Evolutionary conservation across 2,329 filamentous ascomycete species (phyloP).

Genomic region (Ascosphaera aggregata): DNA sequence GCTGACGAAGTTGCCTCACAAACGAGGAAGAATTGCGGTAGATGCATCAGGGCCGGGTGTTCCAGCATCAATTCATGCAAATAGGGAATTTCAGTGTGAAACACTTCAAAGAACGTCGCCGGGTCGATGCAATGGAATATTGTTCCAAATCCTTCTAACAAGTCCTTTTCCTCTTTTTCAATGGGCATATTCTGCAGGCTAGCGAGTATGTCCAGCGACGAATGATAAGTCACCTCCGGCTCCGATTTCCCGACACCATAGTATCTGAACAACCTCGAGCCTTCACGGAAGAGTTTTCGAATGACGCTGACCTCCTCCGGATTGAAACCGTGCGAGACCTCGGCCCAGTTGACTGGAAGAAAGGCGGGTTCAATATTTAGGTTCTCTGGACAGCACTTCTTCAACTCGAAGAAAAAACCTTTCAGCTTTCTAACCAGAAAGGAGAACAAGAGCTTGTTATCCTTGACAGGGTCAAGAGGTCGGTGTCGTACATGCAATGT

Average conservation of each 20-base stretch:
- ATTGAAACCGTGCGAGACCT: conserved; percentile 88
- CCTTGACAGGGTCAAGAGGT: conserved; percentile 69
- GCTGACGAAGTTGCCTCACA: conserved; percentile 94
- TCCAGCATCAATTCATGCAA: conserved; percentile 97
- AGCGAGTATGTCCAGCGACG: conserved; percentile 75
- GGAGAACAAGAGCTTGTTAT: conserved; percentile 96
- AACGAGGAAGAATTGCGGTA: conserved; percentile 96
- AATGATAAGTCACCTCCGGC: conserved; percentile 49
- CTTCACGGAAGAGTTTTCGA: conserved; percentile 91
- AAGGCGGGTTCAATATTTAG: conserved; percentile 50
- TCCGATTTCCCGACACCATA: conserved; percentile 71
- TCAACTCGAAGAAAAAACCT: conserved; percentile 86
- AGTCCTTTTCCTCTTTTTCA: conserved; percentile 87
- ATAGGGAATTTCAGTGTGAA: conserved; percentile 88
- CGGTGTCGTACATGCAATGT: conserved; percentile 77
- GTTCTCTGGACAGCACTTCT: conserved; percentile 56
- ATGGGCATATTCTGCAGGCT: conserved; percentile 61
- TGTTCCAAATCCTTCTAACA: conserved; percentile 91
- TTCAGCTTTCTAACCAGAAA: conserved; percentile 91
- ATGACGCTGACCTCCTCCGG: conserved; percentile 94
- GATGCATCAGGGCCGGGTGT: conserved; percentile 77
- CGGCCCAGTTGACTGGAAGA: conserved; percentile 75
- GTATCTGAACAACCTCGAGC: conserved; percentile 88
- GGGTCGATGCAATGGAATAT: conserved; percentile 98
- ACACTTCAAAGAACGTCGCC: conserved; percentile 95